A percentile compares a stretch with the other conserved stretches of the same genome.
phyloP scores from a whole-genome alignment of 148 eudicot genomes.

The Nepenthes mirabilis region DNA sequence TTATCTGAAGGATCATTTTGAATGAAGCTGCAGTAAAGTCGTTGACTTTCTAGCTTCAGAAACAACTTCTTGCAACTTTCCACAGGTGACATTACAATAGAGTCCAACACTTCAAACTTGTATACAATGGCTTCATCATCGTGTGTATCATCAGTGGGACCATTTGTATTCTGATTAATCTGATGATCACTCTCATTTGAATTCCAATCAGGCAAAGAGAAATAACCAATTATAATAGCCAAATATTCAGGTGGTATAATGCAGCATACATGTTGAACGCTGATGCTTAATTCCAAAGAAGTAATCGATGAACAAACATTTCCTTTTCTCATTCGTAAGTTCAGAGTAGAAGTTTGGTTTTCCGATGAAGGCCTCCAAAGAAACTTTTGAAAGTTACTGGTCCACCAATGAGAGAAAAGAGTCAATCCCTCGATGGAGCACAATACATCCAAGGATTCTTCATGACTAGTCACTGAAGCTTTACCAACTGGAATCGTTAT shows the following conservation, averaged over 20 bases:
- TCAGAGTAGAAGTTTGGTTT: conserved; percentile 45
- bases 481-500: conserved; percentile 46
- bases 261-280: conserved; percentile 79
- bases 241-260: conserved; percentile 64
- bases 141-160: conserved; percentile 11
- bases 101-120: conserved; percentile 65
- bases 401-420: conserved; percentile 59
- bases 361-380: conserved; percentile 66
- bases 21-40: conserved; percentile 45
- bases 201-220: conserved; percentile 64
- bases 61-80: conserved; percentile 28
- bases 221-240: conserved; percentile 71
- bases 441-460: conserved; percentile 46
- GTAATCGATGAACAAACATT: conserved; percentile 16
- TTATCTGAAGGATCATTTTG: conserved; percentile 26
- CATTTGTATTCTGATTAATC: conserved; percentile 6
- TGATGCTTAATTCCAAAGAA: conserved; percentile 44
- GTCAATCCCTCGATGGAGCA: conserved; percentile 51
- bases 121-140: conserved; percentile 15
- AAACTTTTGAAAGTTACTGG: conserved; percentile 26
- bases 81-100: conserved; percentile 44
- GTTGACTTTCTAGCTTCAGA: conserved; percentile 52
- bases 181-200: conserved; percentile 12
- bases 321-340: conserved; percentile 43
- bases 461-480: conserved; percentile 24